Base-by-base conservation (phyloP, 768 basidiomycete species). In the Strobilomyces dryophilus region DNA sequence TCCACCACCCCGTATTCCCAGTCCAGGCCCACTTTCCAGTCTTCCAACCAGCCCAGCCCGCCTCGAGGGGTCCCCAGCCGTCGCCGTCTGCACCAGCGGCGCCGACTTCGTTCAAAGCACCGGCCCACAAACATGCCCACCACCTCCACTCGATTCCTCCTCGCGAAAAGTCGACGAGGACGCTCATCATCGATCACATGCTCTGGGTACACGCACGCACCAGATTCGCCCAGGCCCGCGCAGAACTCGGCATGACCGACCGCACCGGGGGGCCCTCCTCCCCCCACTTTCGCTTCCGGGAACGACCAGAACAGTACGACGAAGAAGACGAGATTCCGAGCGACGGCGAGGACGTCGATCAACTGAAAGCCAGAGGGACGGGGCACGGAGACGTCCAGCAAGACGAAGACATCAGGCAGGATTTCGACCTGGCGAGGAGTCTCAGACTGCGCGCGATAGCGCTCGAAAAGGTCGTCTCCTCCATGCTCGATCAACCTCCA, bases 51-150 rank as follows among this genome's bases (percentile, higher is more conserved):
- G 32, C 55, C 12, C 58, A 65, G 9, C 53, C 45, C 15, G 34
- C 40, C 1, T n/a, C 54, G n/a, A 54, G 35, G 3, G 47, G 27
- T 27, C 27, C 27, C 8, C 27, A 53, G 18, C 34, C 54, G 17
- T 54, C 58, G 3, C 51, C 66, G 2, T 51, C 68, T 15, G 43
- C 51, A 24, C 55, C 57, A 17, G 42, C 54, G 14, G 56, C 47
- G 24, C 47, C 51, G 15, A 56, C 51, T 4, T 55, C 77, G 0
- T 87, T 86, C 73, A 79, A 76, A 56, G 81, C 87, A 2, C 87
- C 87, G 8, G 90, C 91, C 1, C 91, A 92, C 70, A 89, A 86
- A 59, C 89, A 92, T 75, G 90, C 90, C 0, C 91, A 92, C 66
- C 89, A 92, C 65, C 71, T 92, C 2, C 90, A 93, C 65, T 83